Evolutionary conservation across 1,284 basidiomycete genomes (phyloP), one percentile per base, ranked within the genome.

Genomic region (Coniferiporia sulphurascens): DNA sequence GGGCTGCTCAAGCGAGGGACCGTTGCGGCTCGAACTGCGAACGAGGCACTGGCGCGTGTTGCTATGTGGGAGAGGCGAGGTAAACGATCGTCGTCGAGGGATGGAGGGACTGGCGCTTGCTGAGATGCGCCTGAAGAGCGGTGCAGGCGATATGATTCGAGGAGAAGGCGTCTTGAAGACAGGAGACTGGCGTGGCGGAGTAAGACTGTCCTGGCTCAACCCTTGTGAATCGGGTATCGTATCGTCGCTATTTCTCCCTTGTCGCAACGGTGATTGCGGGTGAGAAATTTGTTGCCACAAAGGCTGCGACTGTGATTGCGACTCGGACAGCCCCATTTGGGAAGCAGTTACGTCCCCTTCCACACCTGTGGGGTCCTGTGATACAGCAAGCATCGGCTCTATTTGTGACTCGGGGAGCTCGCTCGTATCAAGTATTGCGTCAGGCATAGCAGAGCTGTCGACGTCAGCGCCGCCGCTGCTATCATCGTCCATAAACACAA

Each of bases 381-480:
- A 52, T 4, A 27, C 48, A 3, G 48, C 41, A 22, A 58, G 17
- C 22, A 57, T 13, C 15, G 46, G 34, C 8, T 50, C 60, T n/a
- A 61, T 35, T 32, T 61, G 60, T 27, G 60, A 61, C 17, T 58
- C 60, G 17, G 60, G 50, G 12, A 58, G 45, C 19, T 44, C 34
- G 27, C 60, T 58, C 12, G 56, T 17, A 34, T 58, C 35, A 22
- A 58, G 17, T 9, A 61, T n/a, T 35, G 54, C 19, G 43, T 51
- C 35, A 38, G 22, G 13, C 19, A 21, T 19, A 12, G 45, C 41
- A 54, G 27, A 10, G n/a, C 17, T n/a, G 52, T 44, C 54, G 34
- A 35, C 8, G 9, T 34, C 15, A 13, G 2, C 19, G 17, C n/a
- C 17, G 46, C 38, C 34, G 17, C 38, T 21, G 13, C 41, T 48